Evolutionary conservation across 176 grass and related monocot species (phyloP).

Genomic region (Neostapfia colusana): DNA sequence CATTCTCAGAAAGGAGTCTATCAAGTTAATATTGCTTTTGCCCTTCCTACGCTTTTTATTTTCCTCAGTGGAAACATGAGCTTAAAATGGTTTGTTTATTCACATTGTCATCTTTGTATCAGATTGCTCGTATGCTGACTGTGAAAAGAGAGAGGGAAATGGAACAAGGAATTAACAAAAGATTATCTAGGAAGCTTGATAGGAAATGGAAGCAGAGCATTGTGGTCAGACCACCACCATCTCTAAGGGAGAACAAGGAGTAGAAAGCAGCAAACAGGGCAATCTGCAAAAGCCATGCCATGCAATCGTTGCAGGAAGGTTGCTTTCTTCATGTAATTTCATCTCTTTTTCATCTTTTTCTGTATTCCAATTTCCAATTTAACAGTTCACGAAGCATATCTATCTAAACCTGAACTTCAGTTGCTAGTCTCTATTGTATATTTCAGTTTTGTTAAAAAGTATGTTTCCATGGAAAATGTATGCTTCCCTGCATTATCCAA

Average conservation of each 20-base stretch:
- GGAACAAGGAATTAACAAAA: conserved; percentile 92
- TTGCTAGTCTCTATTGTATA: conserved; percentile 33
- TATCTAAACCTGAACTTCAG: conserved; percentile 38
- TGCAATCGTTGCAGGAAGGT: conserved; percentile 43
- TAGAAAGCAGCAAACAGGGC: conserved; percentile 49
- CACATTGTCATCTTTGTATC: conserved; percentile 28
- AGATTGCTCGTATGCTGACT: conserved; percentile 94
- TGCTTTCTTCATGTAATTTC: conserved; percentile 48
- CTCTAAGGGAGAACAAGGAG: conserved; percentile 72
- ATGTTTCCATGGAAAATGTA: neutral
- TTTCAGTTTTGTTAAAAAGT: conserved; percentile 30
- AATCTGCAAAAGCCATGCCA: conserved; percentile 43
- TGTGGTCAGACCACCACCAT: conserved; percentile 84
- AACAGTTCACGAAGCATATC: conserved; percentile 27
- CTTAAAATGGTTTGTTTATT: conserved; percentile 30
- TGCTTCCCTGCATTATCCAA: neutral
- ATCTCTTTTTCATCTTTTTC: conserved; percentile 38
- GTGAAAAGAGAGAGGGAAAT: conserved; percentile 94
- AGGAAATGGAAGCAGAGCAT: conserved; percentile 97
- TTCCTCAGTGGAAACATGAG: neutral
- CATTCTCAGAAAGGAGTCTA: conserved; percentile 9
- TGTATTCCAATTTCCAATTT: conserved; percentile 31
- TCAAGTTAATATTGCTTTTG: conserved; percentile 5
- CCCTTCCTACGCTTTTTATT: neutral
- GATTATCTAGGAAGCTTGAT: conserved; percentile 90